Base-by-base conservation (phyloP, 108 stramenopile species). In the Cyclotella baltica region DNA sequence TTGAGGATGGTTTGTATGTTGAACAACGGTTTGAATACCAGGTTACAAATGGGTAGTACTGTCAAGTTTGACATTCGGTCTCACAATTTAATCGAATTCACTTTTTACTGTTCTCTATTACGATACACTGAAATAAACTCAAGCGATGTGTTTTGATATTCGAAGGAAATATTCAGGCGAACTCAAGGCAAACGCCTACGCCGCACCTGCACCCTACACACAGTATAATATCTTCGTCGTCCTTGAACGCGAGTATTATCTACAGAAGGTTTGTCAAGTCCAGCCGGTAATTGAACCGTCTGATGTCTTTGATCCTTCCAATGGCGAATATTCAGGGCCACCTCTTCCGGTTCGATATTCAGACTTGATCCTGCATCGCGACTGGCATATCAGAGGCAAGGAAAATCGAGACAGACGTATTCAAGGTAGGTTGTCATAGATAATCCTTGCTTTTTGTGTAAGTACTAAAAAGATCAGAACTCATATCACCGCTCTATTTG, bases 341-440 rank as follows among this genome's bases (percentile, higher is more conserved):
- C 37, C 40, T 23, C 43, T 66, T 23, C 64, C 64, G 27, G 23
- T 43, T 66, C 38, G 43, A 1, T 66, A 66, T 27, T 23, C 35
- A 43, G 43, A 66, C 0, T 25, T 66, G 0, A 29, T 66, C n/a
- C 43, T 66, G 15, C 64, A 31, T 20, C 37, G 37, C 9, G 64
- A 66, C 38, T 66, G 64, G 64, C 35, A 66, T 36, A 43, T 66
- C 13, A 16, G 43, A 66, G 64, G 64, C 0, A 66, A 66, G 43
- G 28, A 11, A 2, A 31, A 11, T 27, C 30, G 64, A 25, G 23
- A 36, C 15, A 70, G 40, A 3, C 51, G 70, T 19, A 34, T 35
- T 6, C 70, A 53, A 37, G 51, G 51, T 48, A 48, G n/a, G 47
- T n/a, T 48, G n/a, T n/a, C 18, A 2, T 48, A 4, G 47, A 2